Conservation (phyloP, 139 green algal genomes). For the Volvox africanus region DNA sequence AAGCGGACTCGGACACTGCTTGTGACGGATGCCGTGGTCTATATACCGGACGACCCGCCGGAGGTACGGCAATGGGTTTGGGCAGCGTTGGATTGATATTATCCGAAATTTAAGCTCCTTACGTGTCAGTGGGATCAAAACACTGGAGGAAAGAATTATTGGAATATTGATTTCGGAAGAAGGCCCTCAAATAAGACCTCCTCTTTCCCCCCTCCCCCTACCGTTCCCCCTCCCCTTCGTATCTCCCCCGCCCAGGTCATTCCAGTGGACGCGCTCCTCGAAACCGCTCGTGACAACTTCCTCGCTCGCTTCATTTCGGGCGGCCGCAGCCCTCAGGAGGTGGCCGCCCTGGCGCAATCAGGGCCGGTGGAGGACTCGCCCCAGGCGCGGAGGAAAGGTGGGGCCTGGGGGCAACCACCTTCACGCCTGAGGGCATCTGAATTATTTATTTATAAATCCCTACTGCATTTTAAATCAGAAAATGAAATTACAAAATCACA, state of each 20-base stretch:
- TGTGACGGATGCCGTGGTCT: conserved; percentile 90
- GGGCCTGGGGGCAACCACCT: too few species aligned
- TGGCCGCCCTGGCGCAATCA: conserved; percentile 55
- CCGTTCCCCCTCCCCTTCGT: neutral
- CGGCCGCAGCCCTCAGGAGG: conserved; percentile 52
- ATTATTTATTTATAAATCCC: too few species aligned
- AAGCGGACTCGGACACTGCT: conserved; percentile 81
- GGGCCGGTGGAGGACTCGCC: conserved; percentile 62
- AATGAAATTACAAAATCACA: too few species aligned
- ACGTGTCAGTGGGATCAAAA: neutral
- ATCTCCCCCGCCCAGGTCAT: neutral
- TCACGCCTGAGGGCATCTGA: too few species aligned
- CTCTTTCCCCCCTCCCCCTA: too few species aligned
- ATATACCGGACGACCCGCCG: conserved; percentile 71
- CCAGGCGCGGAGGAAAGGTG: conserved; percentile 57
- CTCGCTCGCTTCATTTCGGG: conserved; percentile 63
- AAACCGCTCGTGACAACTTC: conserved; percentile 60
- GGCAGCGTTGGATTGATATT: too few species aligned
- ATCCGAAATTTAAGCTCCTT: too few species aligned
- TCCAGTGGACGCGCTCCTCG: conserved; percentile 55
- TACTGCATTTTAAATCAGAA: too few species aligned
- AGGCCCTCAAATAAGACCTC: too few species aligned
- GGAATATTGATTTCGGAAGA: too few species aligned
- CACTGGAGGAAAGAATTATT: too few species aligned
- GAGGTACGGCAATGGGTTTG: conserved; percentile 45